Percentiles rank a stretch among this genome's conserved stretches.
These are phyloP conservation scores for Penicillium sp. DNA, from an alignment of 2,329 filamentous ascomycete species.

Conservation along the genomic window DNA sequence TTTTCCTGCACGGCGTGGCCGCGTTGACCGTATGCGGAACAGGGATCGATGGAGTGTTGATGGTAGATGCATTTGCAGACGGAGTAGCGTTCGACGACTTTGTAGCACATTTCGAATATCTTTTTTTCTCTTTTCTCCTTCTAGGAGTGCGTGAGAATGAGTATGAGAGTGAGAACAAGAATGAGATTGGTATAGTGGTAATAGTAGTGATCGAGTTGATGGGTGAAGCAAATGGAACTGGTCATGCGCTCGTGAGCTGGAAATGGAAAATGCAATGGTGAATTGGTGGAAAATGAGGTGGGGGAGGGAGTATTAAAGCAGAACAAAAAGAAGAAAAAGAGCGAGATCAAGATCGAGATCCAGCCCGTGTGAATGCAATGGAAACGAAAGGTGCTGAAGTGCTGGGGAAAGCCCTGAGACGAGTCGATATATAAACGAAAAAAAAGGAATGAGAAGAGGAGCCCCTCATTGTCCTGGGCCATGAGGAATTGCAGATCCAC, in stretches of 20 bases:
- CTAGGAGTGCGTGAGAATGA: not conserved
- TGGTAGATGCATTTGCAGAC: constrained; percentile 87
- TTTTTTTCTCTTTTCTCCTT: too few relatives aligned
- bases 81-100: constrained; percentile 80
- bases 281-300: too few relatives aligned
- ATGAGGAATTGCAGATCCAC: not conserved
- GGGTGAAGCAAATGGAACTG: too few relatives aligned
- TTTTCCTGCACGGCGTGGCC: constrained; percentile 71
- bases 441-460: not conserved
- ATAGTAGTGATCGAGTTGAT: not conserved
- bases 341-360: not conserved
- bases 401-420: not conserved
- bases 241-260: too few relatives aligned
- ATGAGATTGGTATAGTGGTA: not conserved
- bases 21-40: constrained; percentile 68
- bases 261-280: too few relatives aligned
- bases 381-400: not conserved
- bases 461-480: not conserved
- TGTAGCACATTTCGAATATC: constrained; percentile 70
- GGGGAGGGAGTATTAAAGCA: too few relatives aligned
- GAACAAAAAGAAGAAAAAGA: too few relatives aligned
- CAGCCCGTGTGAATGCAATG: not conserved
- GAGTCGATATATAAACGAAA: not conserved
- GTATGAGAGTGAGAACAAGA: not conserved
- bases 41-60: constrained; percentile 81